Percentiles rank a stretch among this genome's conserved stretches.
Evolutionary conservation across 129 eudicot genomes (phyloP).

Genomic region (Pittosporum tobira): DNA sequence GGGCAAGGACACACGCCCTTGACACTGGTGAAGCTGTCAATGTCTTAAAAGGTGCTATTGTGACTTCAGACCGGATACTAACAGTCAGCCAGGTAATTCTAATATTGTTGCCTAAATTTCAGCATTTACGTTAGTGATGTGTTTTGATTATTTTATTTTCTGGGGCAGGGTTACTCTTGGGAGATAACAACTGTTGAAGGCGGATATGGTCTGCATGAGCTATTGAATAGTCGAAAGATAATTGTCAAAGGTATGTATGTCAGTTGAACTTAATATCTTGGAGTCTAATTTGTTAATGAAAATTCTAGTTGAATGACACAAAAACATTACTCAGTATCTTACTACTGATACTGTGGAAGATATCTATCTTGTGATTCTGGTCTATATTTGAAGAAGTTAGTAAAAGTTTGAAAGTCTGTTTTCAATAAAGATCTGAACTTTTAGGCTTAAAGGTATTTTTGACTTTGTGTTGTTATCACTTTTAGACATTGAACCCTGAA

Average conservation of each 20-base stretch:
- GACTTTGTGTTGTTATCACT: no score
- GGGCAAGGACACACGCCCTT: conserved; percentile 99
- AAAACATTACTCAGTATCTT: not conserved
- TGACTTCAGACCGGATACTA: conserved; percentile 81
- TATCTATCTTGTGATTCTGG: not conserved
- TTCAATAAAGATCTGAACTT: no score
- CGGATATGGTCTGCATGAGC: conserved; percentile 83
- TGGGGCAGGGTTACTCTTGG: conserved; percentile 82
- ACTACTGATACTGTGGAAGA: not conserved
- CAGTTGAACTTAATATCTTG: conserved; percentile 6
- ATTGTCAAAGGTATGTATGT: conserved; percentile 80
- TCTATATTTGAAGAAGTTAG: not conserved
- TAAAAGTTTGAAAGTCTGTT: no score
- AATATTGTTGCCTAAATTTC: not conserved
- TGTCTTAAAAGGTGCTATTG: conserved; percentile 87
- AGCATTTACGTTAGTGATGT: not conserved
- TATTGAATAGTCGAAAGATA: conserved; percentile 61
- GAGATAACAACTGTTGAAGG: conserved; percentile 98
- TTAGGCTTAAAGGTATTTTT: no score
- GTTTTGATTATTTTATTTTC: not conserved
- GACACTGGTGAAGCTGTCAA: conserved; percentile 99
- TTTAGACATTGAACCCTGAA: no score
- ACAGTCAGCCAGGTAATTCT: conserved; percentile 90
- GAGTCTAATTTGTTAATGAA: conserved; percentile 3
- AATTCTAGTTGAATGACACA: not conserved